These are phyloP conservation scores for Wolfiporia cocos DNA, from an alignment of 1,284 basidiomycete species.

Conservation along the genomic window DNA sequence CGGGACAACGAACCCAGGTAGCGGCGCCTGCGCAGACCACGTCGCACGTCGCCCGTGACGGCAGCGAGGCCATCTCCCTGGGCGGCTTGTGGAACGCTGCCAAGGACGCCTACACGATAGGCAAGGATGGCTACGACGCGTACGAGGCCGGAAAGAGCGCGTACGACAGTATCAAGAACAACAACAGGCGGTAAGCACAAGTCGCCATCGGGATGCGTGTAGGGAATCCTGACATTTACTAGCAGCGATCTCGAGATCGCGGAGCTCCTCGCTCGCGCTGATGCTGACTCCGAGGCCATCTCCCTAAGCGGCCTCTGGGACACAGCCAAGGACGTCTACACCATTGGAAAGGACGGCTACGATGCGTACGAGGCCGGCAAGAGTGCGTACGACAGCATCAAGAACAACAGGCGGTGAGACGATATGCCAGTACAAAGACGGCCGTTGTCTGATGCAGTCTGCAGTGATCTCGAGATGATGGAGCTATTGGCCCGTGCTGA, in stretches of 20 bases:
- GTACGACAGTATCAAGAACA: neutral
- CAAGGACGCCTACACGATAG: conserved; percentile 1
- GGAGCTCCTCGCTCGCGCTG: neutral
- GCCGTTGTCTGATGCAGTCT: neutral
- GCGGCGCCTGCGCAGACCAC: neutral
- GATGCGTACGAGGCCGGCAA: conserved; percentile 6
- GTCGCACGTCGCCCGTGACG: neutral
- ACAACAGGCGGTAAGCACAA: neutral
- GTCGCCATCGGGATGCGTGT: no score
- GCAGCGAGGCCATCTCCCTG: neutral
- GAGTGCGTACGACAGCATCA: conserved; percentile 1
- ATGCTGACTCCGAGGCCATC: neutral
- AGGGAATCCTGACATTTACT: no score
- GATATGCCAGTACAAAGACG: neutral
- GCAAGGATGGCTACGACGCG: conserved; percentile 2
- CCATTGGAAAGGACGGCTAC: conserved; percentile 1
- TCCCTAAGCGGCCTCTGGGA: neutral
- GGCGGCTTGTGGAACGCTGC: neutral
- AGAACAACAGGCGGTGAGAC: neutral
- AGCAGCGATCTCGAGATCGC: neutral
- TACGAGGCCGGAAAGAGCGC: conserved; percentile 4
- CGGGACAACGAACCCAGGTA: no score
- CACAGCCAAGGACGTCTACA: neutral
- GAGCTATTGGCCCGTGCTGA: neutral
- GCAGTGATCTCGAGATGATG: neutral